Evolutionary conservation across 148 eudicot species (phyloP), one percentile per base, ranked within the genome.

Genomic region (Nyssa sinensis): DNA sequence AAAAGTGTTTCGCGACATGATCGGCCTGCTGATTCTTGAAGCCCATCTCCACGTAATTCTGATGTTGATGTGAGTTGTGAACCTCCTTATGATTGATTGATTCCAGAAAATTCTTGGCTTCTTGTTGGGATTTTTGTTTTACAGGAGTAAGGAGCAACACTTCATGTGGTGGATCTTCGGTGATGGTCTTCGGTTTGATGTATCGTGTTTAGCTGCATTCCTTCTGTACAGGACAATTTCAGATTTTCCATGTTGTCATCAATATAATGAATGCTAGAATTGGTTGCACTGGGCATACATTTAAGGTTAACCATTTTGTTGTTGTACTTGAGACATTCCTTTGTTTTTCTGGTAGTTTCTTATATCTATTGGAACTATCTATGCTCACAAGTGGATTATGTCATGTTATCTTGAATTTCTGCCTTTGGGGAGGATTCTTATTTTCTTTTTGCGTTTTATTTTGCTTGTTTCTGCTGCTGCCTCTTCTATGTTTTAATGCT

Each of bases 1-100:
- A 92, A 78, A 76, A 84, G 90, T 83, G 79, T 78, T 31, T 90
- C 94, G 35, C 94, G 91, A 1, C 88, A 75, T 23, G 82, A 76
- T 34, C 81, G 88, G 21, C 79, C 69, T 64, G 87, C 80, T 77
- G 92, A 81, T 81, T 95, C 97, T 72, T 86, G 90, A 13, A 92
- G 93, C 77, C 94, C 87, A 39, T 87, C 97, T 79, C 96, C 94
- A 47, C 91, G 83, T n/a, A 55, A 55, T 68, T 90, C 93, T 77
- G 97, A 91, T 84, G 87, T 86, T 58, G 97, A 93, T 74, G 98
- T 93, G 81, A 93, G 92, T 86, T 29, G 49, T 5, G 1, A 35
- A 24, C 28, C 39, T 63, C 53, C 12, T 37, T 30, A 25, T 13
- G 49, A 23, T 4, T 28, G n/a, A 24, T 37, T 34, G 41, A 47